Conservation (phyloP, 2,329 filamentous ascomycete species). For the Fusarium subglutinans region DNA sequence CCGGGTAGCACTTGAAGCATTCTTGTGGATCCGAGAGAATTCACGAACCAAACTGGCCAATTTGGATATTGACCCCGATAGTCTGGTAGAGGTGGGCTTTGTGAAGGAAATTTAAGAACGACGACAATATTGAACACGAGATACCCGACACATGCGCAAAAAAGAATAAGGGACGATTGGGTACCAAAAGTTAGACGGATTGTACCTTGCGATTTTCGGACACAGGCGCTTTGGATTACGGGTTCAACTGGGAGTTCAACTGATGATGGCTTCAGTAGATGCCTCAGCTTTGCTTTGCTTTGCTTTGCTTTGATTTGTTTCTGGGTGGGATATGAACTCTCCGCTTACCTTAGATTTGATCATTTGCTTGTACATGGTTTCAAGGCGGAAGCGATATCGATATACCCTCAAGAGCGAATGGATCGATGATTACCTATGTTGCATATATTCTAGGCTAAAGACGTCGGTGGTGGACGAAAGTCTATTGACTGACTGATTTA, state of each 20-base stretch:
- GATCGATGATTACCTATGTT: background rate
- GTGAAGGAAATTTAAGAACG: slow-evolving; percentile 67
- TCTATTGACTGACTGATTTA: background rate
- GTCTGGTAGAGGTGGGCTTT: slow-evolving; percentile 74
- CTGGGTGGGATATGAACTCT: slow-evolving; percentile 19
- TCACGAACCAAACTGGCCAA: slow-evolving; percentile 73
- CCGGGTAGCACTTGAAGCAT: slow-evolving; percentile 60
- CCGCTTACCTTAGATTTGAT: slow-evolving; percentile 10
- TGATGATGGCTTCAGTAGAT: background rate
- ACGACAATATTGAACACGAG: slow-evolving; percentile 7
- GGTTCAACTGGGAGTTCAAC: slow-evolving; percentile 7
- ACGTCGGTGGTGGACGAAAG: background rate
- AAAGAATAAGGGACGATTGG: background rate
- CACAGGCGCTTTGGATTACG: slow-evolving; percentile 17
- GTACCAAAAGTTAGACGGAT: background rate
- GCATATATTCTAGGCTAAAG: background rate
- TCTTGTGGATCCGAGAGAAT: slow-evolving; percentile 73
- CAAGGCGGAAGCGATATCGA: slow-evolving; percentile 16
- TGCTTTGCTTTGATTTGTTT: background rate
- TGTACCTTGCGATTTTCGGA: slow-evolving; percentile 1
- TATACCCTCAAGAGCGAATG: slow-evolving; percentile 32
- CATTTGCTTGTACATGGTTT: slow-evolving; percentile 19
- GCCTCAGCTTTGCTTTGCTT: background rate
- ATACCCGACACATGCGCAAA: slow-evolving; percentile 12
- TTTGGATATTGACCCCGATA: slow-evolving; percentile 59